Conservation (phyloP, 2,329 filamentous ascomycete genomes). For the Phialocephala subalpina region DNA sequence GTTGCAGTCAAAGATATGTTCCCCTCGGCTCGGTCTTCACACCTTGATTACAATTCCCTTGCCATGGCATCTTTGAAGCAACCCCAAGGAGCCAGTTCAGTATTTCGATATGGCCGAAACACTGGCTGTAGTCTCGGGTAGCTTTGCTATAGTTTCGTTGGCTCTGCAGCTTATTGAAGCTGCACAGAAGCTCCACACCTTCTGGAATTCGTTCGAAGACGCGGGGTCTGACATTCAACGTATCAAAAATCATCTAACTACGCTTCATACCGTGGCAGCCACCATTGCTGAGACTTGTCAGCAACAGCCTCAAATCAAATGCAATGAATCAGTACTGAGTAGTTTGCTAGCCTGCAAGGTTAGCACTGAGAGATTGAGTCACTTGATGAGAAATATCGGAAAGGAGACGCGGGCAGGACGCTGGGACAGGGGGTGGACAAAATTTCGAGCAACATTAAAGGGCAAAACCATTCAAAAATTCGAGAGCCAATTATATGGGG, state of each 20-base stretch:
- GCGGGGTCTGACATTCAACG: conserved; percentile 15
- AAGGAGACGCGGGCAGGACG: neutral
- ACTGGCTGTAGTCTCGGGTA: conserved; percentile 19
- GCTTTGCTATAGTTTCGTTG: conserved; percentile 22
- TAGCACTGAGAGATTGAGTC: conserved; percentile 1
- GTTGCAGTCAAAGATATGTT: neutral
- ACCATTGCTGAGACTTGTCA: conserved; percentile 18
- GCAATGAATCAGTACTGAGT: conserved; percentile 17
- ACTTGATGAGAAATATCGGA: neutral
- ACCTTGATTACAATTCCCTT: neutral
- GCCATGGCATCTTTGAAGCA: neutral
- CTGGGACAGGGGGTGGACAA: conserved; percentile 8
- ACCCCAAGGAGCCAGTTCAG: neutral
- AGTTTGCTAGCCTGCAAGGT: conserved; percentile 16
- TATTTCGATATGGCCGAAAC: no score
- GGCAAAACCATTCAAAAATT: conserved; percentile 21
- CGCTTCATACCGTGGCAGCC: conserved; percentile 14
- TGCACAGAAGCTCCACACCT: conserved; percentile 19
- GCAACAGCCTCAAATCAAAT: conserved; percentile 5
- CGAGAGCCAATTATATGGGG: conserved; percentile 22
- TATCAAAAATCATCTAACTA: conserved; percentile 22
- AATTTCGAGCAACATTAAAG: conserved; percentile 16
- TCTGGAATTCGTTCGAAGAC: conserved; percentile 12
- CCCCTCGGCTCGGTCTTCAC: neutral
- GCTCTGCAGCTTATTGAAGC: conserved; percentile 23